Percentiles rank a stretch among this genome's conserved stretches.
These are phyloP conservation scores for Ailanthus altissimus DNA, from an alignment of 345 rosid species.

Conservation along the genomic window DNA sequence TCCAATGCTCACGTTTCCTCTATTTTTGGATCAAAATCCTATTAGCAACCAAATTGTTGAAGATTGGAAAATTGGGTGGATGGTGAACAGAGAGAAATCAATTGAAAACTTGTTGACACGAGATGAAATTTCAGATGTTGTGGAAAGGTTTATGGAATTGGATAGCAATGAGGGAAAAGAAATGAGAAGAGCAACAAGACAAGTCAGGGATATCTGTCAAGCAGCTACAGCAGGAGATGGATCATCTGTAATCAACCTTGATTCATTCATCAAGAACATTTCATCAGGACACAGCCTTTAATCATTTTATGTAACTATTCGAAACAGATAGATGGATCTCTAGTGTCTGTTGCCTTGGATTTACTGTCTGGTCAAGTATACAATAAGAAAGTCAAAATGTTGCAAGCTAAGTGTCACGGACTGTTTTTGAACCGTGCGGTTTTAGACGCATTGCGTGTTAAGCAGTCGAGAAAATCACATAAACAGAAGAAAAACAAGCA, in stretches of 20 bases:
- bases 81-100: background rate
- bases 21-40: constrained; percentile 31
- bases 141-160: constrained; percentile 27
- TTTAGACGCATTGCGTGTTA: too few relatives aligned
- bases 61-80: constrained; percentile 45
- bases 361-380: too few relatives aligned
- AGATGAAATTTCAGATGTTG: constrained; percentile 27
- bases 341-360: too few relatives aligned
- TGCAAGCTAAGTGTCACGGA: too few relatives aligned
- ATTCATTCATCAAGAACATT: too few relatives aligned
- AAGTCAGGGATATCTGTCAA: constrained; percentile 19
- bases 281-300: too few relatives aligned
- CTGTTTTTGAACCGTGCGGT: too few relatives aligned
- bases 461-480: too few relatives aligned
- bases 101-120: constrained; percentile 20
- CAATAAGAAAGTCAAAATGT: too few relatives aligned
- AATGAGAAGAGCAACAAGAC: constrained; percentile 27
- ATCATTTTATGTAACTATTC: too few relatives aligned
- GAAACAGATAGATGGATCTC: too few relatives aligned
- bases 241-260: constrained; percentile 20
- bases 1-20: constrained; percentile 42
- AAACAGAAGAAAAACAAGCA: too few relatives aligned
- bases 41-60: constrained; percentile 35
- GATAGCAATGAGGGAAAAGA: constrained; percentile 20
- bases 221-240: constrained; percentile 30